Base-by-base conservation (phyloP, 768 basidiomycete genomes). In the Mycena vitilis region DNA sequence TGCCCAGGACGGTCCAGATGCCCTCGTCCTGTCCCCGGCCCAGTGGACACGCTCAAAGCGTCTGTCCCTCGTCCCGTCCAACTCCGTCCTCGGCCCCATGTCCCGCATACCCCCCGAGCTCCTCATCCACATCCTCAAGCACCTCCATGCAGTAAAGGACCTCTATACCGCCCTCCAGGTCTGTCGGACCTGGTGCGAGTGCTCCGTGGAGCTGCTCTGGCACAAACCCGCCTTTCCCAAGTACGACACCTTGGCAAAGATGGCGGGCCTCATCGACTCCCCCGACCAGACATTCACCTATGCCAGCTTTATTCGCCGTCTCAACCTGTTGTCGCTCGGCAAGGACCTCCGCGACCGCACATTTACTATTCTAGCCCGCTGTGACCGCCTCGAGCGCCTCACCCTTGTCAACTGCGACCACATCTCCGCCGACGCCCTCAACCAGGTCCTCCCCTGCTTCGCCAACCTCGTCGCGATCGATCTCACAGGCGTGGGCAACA, bases 161-260 rank as follows among this genome's bases (percentile, higher is more conserved):
- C 86, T 98, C 54, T 88, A 91, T 70, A 83, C 85, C 71, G 86
- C 88, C 47, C 85, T 96, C 68, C 89, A 91, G 64, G 96, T 98
- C 34, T 95, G 91, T 22, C 90, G 94, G 65, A 86, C 89, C 34
- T 99, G 97, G 96, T 98, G 95, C 84, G 92, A 96, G 76, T 98
- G 95, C 79, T 90, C 95, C 37, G 95, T 96, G 49, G 95, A 98
- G 78, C 86, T 98, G 23, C 85, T 99, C 25, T 99, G 96, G 96
- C 92, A 95, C 79, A 92, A 94, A 74, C 96, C 96, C 22, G 84
- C 84, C 60, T 89, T 99, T 76, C 82, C 88, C 30, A 88, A 88
- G 65, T 83, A 89, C 64, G 81, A 85, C 62, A 91, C 92, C 44
- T 87, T 98, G 61, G 85, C 90, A 75, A 90, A 90, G 79, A 91